Percentiles rank a stretch among this genome's conserved stretches.
Evolutionary conservation across 768 basidiomycete genomes (phyloP).

Genomic region (Podaxis sp.): DNA sequence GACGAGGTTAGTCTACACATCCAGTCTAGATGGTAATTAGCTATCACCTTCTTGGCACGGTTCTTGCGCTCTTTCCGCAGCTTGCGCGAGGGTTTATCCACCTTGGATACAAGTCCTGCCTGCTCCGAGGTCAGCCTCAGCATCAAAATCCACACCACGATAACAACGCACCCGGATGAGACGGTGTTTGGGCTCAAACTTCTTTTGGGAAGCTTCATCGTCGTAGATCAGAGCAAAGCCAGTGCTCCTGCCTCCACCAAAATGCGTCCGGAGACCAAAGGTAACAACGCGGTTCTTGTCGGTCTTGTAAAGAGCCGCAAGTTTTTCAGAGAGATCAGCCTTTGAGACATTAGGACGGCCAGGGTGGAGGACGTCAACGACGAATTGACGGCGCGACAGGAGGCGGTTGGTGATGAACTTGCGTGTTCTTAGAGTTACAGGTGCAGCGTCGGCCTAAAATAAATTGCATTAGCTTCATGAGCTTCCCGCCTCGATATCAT

Average conservation of each 20-base stretch:
- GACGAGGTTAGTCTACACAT: constrained; percentile 14
- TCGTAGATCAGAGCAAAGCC: constrained; percentile 99
- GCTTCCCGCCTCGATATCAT: background rate
- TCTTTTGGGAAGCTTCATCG: constrained; percentile 90
- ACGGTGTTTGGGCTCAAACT: constrained; percentile 96
- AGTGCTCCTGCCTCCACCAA: constrained; percentile 97
- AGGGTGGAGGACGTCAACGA: constrained; percentile 95
- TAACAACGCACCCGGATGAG: constrained; percentile 79
- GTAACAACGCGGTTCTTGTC: constrained; percentile 88
- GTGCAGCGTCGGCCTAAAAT: constrained; percentile 72
- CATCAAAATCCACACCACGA: constrained; percentile 8
- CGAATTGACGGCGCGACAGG: constrained; percentile 92
- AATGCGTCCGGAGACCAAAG: constrained; percentile 93
- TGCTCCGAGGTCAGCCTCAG: constrained; percentile 27
- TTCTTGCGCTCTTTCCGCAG: constrained; percentile 99
- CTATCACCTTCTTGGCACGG: constrained; percentile 90
- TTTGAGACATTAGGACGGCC: constrained; percentile 92
- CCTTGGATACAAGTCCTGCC: constrained; percentile 73
- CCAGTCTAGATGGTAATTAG: constrained; percentile 1
- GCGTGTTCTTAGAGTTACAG: constrained; percentile 95
- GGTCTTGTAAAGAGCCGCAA: constrained; percentile 90
- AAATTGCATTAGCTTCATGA: constrained; percentile 14
- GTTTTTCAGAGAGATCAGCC: constrained; percentile 88
- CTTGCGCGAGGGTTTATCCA: constrained; percentile 91
- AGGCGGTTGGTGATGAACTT: constrained; percentile 99